A percentile compares a stretch with the other conserved stretches of the same genome.
Conservation (phyloP, 2,329 filamentous ascomycete species). For the Aspergillus proliferans region DNA sequence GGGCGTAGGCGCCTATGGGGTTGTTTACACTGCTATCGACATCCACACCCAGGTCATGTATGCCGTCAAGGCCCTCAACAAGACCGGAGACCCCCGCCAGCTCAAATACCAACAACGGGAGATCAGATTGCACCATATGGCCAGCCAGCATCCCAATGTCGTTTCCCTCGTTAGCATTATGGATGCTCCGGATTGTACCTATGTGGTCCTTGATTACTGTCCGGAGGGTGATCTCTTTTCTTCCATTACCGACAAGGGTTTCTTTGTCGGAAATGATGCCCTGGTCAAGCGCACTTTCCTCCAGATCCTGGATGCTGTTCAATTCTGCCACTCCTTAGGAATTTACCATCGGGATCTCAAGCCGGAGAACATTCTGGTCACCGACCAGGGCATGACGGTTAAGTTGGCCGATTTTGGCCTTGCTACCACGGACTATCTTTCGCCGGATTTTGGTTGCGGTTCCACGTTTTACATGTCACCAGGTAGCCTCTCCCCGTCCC, state of each 20-base stretch:
- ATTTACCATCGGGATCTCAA: slow-evolving; percentile 98
- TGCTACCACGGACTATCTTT: slow-evolving; percentile 74
- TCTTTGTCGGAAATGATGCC: slow-evolving; percentile 87
- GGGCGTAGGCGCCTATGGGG: slow-evolving; percentile 91
- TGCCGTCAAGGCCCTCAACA: slow-evolving; percentile 96
- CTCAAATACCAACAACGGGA: slow-evolving; percentile 86
- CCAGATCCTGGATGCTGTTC: slow-evolving; percentile 92
- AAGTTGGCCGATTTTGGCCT: slow-evolving; percentile 97
- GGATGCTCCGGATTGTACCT: slow-evolving; percentile 86
- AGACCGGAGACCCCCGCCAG: slow-evolving; percentile 81
- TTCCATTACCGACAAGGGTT: slow-evolving; percentile 92
- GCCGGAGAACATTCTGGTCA: slow-evolving; percentile 94
- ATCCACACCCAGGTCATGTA: slow-evolving; percentile 74
- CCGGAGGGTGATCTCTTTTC: slow-evolving; percentile 94
- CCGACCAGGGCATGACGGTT: slow-evolving; percentile 78
- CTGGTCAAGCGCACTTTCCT: slow-evolving; percentile 83
- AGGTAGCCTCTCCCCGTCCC: slow-evolving; percentile 59
- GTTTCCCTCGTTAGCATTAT: slow-evolving; percentile 92
- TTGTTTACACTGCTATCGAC: slow-evolving; percentile 86
- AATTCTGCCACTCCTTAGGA: slow-evolving; percentile 85
- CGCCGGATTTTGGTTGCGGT: slow-evolving; percentile 93
- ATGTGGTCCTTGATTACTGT: slow-evolving; percentile 94
- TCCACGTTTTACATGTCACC: slow-evolving; percentile 99
- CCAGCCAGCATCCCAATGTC: slow-evolving; percentile 84
- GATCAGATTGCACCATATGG: slow-evolving; percentile 83